phyloP scores from a whole-genome alignment of 768 basidiomycete species.

The Russula virescens region DNA sequence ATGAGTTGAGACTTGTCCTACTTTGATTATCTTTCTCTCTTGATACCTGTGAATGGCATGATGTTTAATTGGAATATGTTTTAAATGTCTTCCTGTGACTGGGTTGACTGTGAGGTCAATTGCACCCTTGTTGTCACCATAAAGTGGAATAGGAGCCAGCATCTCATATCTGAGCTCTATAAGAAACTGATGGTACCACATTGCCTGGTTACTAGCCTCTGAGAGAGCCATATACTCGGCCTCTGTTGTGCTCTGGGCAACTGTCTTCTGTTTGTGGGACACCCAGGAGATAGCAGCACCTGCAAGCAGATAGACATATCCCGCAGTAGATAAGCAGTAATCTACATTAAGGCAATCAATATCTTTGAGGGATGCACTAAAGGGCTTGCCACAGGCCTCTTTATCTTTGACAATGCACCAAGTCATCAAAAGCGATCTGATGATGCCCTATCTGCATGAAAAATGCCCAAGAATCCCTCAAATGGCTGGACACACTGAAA shows the following conservation, averaged over 20 bases:
- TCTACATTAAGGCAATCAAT: neutral
- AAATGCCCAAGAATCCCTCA: neutral
- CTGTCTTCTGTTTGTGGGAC: neutral
- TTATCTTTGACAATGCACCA: neutral
- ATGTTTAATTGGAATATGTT: too few species aligned
- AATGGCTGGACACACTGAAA: too few species aligned
- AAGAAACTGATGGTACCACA: neutral
- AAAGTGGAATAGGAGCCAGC: too few species aligned
- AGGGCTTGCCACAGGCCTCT: neutral
- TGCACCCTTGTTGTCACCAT: too few species aligned
- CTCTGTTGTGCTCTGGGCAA: too few species aligned
- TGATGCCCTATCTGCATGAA: neutral
- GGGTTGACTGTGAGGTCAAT: too few species aligned
- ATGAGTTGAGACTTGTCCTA: too few species aligned
- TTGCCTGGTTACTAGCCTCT: neutral
- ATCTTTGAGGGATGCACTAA: neutral
- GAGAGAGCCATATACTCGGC: too few species aligned
- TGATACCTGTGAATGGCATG: too few species aligned
- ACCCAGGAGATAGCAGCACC: neutral
- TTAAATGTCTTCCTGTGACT: too few species aligned
- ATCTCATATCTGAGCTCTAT: conserved; percentile 9
- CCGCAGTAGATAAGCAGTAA: too few species aligned
- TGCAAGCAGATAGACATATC: neutral
- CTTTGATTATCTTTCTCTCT: too few species aligned
- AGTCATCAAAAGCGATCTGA: neutral